Base-by-base conservation (phyloP, 2,329 filamentous ascomycete genomes). In the Fusarium decemcellulare region DNA sequence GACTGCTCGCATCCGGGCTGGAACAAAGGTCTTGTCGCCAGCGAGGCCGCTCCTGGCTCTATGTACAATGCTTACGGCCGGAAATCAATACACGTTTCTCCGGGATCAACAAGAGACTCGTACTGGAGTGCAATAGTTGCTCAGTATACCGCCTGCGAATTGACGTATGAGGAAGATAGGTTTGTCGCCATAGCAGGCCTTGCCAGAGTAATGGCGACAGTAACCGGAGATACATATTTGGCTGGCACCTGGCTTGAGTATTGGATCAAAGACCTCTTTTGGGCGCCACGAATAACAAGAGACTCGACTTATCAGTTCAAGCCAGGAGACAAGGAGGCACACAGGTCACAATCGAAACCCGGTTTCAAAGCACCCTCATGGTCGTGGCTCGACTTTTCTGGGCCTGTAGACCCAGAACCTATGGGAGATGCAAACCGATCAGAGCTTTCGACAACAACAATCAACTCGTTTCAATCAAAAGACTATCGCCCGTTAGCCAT, bases 121-220 rank as follows among this genome's bases (percentile, higher is more conserved):
- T 34, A 34, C 32, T 12, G 32, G 32, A 9, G 12, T 9, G 32
- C 32, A 34, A 34, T 34, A 9, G 12, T 12, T 12, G 12, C 2
- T 34, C 32, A 34, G 18, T 59, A 39, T 7, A 59, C 32, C 32
- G 1, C 1, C 5, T 6, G 34, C 8, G 34, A 30, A 2, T 15
- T 60, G 16, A 29, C 42, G 1, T 48, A 44, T 9, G 58, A 60
- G 16, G 29, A 12, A 2, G 58, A 55, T 5, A 60, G 58, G 14
- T 6, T 60, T 4, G n/a, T 30, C 10, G 50, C 58, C 12, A 18
- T 55, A 9, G 40, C 42, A 2, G 58, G 58, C 8, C 50, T 54
- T 9, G 48, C 50, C 11, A 37, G 50, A 4, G 18, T 39, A 9
- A 5, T 61, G 8, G 2, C 55, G 29, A 29, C 14, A 10, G 14